Evolutionary conservation across 352 stramenopile species (phyloP).

Genomic region (Phytophthora pinifolia): DNA sequence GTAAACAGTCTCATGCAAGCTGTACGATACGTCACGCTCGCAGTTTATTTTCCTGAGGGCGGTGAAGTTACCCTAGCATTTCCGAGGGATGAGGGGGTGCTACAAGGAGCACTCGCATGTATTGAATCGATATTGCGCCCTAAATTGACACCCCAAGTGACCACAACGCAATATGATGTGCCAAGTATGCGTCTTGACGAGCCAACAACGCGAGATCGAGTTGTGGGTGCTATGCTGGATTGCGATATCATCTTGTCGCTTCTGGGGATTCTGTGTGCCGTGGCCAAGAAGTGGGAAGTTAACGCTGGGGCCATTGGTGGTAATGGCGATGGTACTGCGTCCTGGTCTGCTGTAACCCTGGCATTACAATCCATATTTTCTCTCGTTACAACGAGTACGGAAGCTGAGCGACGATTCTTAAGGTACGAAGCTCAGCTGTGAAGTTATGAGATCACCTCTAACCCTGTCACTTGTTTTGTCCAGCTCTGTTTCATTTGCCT

Average conservation of each 20-base stretch:
- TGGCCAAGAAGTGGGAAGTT: conserved; percentile 20
- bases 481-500: conserved; percentile 27
- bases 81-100: conserved; percentile 20
- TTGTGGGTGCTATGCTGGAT: conserved; percentile 41
- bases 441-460: not conserved
- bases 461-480: conserved; percentile 3
- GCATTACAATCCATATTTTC: conserved; percentile 25
- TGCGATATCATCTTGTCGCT: conserved; percentile 43
- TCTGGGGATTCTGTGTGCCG: conserved; percentile 41
- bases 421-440: conserved; percentile 7
- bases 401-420: conserved; percentile 19
- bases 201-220: conserved; percentile 22
- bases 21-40: conserved; percentile 46
- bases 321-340: not conserved
- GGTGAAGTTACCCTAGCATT: conserved; percentile 27
- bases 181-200: not conserved
- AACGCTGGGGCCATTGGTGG: not conserved
- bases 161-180: not conserved
- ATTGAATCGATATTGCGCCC: conserved; percentile 30
- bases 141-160: not conserved
- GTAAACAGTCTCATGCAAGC: conserved; percentile 59
- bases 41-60: conserved; percentile 39
- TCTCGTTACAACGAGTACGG: conserved; percentile 10
- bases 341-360: conserved; percentile 4
- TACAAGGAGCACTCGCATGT: conserved; percentile 29